Evolutionary conservation across 2,329 filamentous ascomycete species (phyloP).

Genomic region (Fusarium sp.): DNA sequence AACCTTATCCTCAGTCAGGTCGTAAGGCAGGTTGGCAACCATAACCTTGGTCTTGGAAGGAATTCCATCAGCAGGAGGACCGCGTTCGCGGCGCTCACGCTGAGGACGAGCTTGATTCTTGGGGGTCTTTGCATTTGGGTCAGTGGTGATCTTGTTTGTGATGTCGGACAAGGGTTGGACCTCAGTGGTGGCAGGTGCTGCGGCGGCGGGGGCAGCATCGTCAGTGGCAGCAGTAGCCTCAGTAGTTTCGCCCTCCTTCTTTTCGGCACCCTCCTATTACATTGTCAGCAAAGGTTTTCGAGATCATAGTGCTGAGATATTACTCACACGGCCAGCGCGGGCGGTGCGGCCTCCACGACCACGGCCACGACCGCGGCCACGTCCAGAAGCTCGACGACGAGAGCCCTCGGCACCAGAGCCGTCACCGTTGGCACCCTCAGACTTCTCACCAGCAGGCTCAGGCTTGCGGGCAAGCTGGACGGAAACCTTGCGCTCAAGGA

Average conservation of each 20-base stretch:
- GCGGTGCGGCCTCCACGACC: conserved; percentile 74
- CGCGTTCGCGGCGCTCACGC: conserved; percentile 80
- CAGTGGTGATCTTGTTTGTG: conserved; percentile 68
- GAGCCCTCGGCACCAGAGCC: conserved; percentile 74
- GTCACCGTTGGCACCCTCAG: conserved; percentile 80
- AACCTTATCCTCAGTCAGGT: conserved; percentile 97
- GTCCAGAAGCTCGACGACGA: conserved; percentile 71
- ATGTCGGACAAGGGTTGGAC: conserved; percentile 70
- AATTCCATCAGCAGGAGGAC: conserved; percentile 95
- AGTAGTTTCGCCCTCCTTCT: conserved; percentile 58
- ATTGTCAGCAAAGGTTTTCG: conserved; percentile 17
- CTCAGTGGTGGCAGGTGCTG: conserved; percentile 62
- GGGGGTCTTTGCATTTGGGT: conserved; percentile 69
- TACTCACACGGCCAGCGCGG: conserved; percentile 64
- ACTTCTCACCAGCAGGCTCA: conserved; percentile 83
- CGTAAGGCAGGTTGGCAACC: conserved; percentile 99
- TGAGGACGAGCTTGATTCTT: conserved; percentile 65
- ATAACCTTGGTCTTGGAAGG: conserved; percentile 99
- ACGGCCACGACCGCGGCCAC: conserved; percentile 75
- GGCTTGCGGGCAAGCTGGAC: conserved; percentile 99
- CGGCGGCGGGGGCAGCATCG: conserved; percentile 56
- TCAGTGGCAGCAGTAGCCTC: conserved; percentile 58
- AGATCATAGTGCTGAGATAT: conserved; percentile 5
- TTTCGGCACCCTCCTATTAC: conserved; percentile 52
- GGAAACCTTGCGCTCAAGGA: conserved; percentile 98